Evolutionary conservation across 768 basidiomycete genomes (phyloP), one percentile per base, ranked within the genome.

Genomic region (Mrakia gelida): DNA sequence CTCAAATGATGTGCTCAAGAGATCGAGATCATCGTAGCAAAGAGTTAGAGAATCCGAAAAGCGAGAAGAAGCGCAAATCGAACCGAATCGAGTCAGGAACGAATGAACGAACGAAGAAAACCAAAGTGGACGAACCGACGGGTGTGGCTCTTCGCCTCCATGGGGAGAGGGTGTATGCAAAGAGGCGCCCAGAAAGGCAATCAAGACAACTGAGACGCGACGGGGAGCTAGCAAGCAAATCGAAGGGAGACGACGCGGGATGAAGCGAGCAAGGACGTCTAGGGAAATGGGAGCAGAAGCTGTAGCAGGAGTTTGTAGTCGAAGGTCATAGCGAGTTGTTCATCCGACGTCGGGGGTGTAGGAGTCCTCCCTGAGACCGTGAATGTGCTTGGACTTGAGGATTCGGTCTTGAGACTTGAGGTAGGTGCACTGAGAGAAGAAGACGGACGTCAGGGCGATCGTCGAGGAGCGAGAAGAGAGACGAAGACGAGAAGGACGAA

Each of bases 321-420:
- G 34, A n/a, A 10, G 10, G 26, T n/a, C 11, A 26, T 26, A 38
- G 9, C 18, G 18, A 41, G 67, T 11, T 23, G 34, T 70, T 70
- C 38, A 70, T 13, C 67, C 67, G 38, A 43, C 67, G 34, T 43
- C 67, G 7, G 67, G 34, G 26, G 67, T 70, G 67, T 43, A 41
- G 67, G 26, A 23, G 8, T 70, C 67, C 6, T 70, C 67, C 23
- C 41, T 32, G 49, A 52, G 15, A 18, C 49, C 49, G 49, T 52
- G 49, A 26, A 70, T 70, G 63, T 28, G 63, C 38, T 70, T 34
- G 23, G 67, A 70, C 41, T 70, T 70, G 38, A 43, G 26, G 67
- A 70, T 70, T 21, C 67, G 16, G 18, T 70, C 67, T 8, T 70
- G 34, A 3, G 67, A 70, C 34, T 41, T 34, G 21, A 70, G 18